Conservation (phyloP, 148 eudicot genomes). For the Camellia japonica region DNA sequence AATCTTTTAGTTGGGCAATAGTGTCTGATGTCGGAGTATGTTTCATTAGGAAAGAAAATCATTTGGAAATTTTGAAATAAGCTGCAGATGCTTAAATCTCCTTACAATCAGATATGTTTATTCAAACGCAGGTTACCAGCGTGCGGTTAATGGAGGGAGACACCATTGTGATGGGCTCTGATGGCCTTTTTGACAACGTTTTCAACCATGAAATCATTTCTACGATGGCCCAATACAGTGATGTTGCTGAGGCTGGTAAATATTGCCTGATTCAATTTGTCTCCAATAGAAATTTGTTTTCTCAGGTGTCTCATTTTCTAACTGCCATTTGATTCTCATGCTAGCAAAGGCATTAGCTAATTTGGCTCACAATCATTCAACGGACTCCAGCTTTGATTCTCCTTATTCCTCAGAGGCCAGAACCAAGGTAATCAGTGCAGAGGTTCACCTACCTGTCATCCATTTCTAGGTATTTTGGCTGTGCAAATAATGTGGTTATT, state of each 20-base stretch:
- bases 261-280: not conserved
- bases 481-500: not conserved
- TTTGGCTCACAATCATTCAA: slow-evolving; percentile 74
- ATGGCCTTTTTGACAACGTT: slow-evolving; percentile 93
- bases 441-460: not conserved
- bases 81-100: not conserved
- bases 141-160: slow-evolving; percentile 71
- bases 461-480: not conserved
- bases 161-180: slow-evolving; percentile 81
- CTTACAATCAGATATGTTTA: not conserved
- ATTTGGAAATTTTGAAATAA: not conserved
- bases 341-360: slow-evolving; percentile 94
- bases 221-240: slow-evolving; percentile 38
- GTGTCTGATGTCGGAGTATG: not conserved
- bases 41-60: not conserved
- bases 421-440: slow-evolving; percentile 42
- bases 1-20: not conserved
- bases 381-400: slow-evolving; percentile 65
- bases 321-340: slow-evolving; percentile 26
- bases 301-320: slow-evolving; percentile 12
- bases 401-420: slow-evolving; percentile 87
- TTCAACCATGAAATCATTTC: slow-evolving; percentile 64
- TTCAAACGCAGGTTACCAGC: slow-evolving; percentile 54
- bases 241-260: slow-evolving; percentile 75
- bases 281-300: not conserved